phyloP scores from a whole-genome alignment of 352 stramenopile genomes.

The Globisporangium solare region DNA sequence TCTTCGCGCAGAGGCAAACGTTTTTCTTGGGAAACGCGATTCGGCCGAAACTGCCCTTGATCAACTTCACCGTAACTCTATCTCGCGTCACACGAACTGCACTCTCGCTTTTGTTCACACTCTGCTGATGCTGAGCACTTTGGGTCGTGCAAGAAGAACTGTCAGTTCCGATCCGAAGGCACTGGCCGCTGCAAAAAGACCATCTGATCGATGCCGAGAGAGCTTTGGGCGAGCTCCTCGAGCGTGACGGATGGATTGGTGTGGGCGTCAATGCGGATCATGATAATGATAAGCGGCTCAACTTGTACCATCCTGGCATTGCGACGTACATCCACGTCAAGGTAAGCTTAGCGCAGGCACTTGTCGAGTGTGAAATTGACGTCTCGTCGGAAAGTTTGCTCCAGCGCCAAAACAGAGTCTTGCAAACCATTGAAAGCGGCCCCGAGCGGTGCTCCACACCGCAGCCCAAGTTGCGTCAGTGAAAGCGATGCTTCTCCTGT shows the following conservation, averaged over 20 bases:
- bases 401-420: slow-evolving; percentile 16
- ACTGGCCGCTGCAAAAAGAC: slow-evolving; percentile 16
- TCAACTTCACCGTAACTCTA: slow-evolving; percentile 19
- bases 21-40: slow-evolving; percentile 34
- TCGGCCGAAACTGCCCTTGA: slow-evolving; percentile 20
- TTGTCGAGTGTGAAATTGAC: slow-evolving; percentile 39
- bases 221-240: slow-evolving; percentile 37
- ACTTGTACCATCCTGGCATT: slow-evolving; percentile 50
- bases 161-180: slow-evolving; percentile 8
- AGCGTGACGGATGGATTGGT: slow-evolving; percentile 60
- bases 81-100: slow-evolving; percentile 17
- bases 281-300: slow-evolving; percentile 27
- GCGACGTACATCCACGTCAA: slow-evolving; percentile 48
- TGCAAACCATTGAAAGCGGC: slow-evolving; percentile 31
- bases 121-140: slow-evolving; percentile 30
- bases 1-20: slow-evolving; percentile 28
- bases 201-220: slow-evolving; percentile 35
- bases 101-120: slow-evolving; percentile 32
- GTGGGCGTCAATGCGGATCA: slow-evolving; percentile 11
- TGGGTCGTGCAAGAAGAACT: slow-evolving; percentile 32
- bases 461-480: slow-evolving; percentile 26
- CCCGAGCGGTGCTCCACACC: slow-evolving; percentile 34
- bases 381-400: slow-evolving; percentile 15
- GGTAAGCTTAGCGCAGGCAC: slow-evolving; percentile 34
- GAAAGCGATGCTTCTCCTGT: slow-evolving; percentile 46